These are phyloP conservation scores for Bipolaris victoriae DNA, from an alignment of 2,329 filamentous ascomycete genomes.

Conservation along the genomic window DNA sequence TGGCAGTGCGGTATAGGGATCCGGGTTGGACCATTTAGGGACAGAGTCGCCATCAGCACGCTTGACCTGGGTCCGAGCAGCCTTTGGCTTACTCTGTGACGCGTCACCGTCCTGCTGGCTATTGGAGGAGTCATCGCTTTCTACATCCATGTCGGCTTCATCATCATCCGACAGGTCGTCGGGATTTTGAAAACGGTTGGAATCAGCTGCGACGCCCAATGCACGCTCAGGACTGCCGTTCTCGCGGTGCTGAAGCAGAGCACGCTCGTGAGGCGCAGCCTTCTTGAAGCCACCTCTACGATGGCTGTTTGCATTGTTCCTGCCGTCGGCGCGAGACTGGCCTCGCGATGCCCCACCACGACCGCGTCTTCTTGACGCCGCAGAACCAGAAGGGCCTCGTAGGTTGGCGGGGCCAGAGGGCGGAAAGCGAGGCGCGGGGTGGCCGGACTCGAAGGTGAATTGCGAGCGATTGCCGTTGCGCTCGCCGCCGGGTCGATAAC, in stretches of 20 bases:
- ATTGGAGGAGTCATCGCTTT: conserved; percentile 33
- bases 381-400: conserved; percentile 16
- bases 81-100: conserved; percentile 33
- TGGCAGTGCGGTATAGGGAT: conserved; percentile 88
- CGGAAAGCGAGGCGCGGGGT: conserved; percentile 39
- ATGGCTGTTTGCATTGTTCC: conserved; percentile 24
- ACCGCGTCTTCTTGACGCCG: conserved; percentile 21
- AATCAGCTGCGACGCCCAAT: conserved; percentile 51
- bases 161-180: conserved; percentile 51
- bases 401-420: conserved; percentile 32
- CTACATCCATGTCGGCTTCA: conserved; percentile 41
- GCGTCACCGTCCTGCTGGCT: conserved; percentile 15
- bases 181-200: conserved; percentile 50
- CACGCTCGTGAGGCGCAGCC: conserved; percentile 52
- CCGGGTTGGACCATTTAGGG: conserved; percentile 94
- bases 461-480: conserved; percentile 28
- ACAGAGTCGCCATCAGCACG: conserved; percentile 43
- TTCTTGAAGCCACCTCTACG: conserved; percentile 30
- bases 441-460: conserved; percentile 45
- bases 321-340: conserved; percentile 21
- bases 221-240: conserved; percentile 54
- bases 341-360: conserved; percentile 28
- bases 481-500: conserved; percentile 33
- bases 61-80: conserved; percentile 23
- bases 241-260: conserved; percentile 51